These are phyloP conservation scores for Cynara cardunculus DNA, from an alignment of 129 eudicot genomes.

Conservation along the genomic window DNA sequence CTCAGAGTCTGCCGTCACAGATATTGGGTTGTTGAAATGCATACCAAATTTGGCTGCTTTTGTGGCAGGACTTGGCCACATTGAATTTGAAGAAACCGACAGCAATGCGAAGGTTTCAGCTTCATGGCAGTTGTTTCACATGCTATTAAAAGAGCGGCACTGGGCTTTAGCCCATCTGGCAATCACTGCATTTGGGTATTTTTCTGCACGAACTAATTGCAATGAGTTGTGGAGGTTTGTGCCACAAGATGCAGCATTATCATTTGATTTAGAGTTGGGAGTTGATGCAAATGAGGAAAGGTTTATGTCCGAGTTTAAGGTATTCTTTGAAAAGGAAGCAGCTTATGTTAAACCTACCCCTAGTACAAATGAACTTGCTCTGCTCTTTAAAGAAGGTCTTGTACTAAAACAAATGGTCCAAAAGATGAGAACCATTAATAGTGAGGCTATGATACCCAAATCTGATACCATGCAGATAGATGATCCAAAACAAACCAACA, in stretches of 20 bases:
- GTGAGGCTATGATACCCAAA: conserved; percentile 22
- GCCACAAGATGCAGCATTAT: conserved; percentile 84
- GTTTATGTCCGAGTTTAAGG: conserved; percentile 85
- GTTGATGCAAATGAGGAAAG: conserved; percentile 58
- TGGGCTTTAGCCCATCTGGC: conserved; percentile 86
- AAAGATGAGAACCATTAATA: conserved; percentile 8
- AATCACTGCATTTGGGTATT: conserved; percentile 74
- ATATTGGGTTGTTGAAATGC: conserved; percentile 50
- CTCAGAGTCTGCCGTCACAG: conserved; percentile 36
- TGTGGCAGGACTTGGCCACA: conserved; percentile 69
- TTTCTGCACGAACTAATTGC: conserved; percentile 82
- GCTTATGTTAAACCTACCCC: conserved; percentile 42
- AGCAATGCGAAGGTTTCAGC: conserved; percentile 46
- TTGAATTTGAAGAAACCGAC: conserved; percentile 52
- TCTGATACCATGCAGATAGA: conserved; percentile 47
- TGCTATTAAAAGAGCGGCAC: conserved; percentile 75
- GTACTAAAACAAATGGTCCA: conserved; percentile 42
- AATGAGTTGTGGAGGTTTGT: conserved; percentile 83
- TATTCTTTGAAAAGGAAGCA: conserved; percentile 71
- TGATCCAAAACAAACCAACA: conserved; percentile 36
- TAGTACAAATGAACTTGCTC: conserved; percentile 30
- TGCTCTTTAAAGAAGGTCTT: conserved; percentile 52
- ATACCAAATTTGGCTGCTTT: conserved; percentile 76
- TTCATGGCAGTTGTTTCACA: conserved; percentile 66
- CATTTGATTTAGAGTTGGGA: conserved; percentile 67